Evolutionary conservation across 148 eudicot genomes (phyloP).

Genomic region (Dianthus caryophyllus): DNA sequence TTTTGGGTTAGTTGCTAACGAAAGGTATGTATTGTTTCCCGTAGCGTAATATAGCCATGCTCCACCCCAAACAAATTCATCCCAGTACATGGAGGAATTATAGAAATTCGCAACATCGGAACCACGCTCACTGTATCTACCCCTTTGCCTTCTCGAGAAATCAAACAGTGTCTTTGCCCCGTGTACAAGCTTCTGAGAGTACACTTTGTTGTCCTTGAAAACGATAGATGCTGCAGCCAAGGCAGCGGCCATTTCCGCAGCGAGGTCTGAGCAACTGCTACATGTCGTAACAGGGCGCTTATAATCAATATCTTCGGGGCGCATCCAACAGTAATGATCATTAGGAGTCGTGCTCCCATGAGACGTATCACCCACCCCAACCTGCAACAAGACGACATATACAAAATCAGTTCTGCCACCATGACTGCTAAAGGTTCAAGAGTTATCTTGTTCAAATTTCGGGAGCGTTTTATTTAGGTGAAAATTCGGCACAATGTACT

Average conservation of each 20-base stretch:
- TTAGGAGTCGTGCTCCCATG: conserved; percentile 61
- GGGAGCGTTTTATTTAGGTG: no score
- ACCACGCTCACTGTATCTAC: conserved; percentile 59
- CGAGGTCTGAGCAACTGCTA: conserved; percentile 70
- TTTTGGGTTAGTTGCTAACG: conserved; percentile 55
- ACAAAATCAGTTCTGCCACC: not conserved
- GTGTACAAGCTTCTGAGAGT: conserved; percentile 82
- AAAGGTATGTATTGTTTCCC: conserved; percentile 70
- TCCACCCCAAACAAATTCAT: conserved; percentile 82
- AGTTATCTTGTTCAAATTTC: no score
- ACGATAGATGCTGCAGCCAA: conserved; percentile 89
- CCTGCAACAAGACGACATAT: conserved; percentile 34
- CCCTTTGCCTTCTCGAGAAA: conserved; percentile 67
- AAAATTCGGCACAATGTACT: no score
- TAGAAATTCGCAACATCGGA: conserved; percentile 63
- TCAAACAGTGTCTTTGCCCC: conserved; percentile 70
- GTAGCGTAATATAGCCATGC: conserved; percentile 92
- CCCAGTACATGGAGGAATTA: conserved; percentile 80
- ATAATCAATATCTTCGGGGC: conserved; percentile 89
- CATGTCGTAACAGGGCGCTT: conserved; percentile 54
- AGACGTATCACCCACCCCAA: conserved; percentile 72
- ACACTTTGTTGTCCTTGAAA: conserved; percentile 80
- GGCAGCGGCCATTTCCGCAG: conserved; percentile 90
- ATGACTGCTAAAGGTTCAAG: not conserved
- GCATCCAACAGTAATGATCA: conserved; percentile 91